Base-by-base conservation (phyloP, 768 basidiomycete genomes). In the Leccinum boreale region DNA sequence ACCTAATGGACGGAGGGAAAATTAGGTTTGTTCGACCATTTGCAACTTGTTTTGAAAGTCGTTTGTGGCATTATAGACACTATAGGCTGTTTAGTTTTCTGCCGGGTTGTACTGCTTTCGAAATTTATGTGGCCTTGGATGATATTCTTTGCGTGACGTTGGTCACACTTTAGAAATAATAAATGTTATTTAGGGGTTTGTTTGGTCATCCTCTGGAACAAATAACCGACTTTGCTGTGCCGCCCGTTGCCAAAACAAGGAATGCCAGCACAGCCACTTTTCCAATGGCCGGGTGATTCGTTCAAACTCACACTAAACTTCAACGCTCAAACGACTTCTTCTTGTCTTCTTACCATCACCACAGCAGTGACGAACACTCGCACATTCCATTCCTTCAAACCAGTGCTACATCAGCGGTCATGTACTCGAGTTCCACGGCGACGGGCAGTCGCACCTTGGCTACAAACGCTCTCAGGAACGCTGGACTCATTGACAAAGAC, bases 401-500 rank as follows among this genome's bases (percentile, higher is more conserved):
- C 33, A 50, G 24, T 9, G 23, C 35, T 39, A 10, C 31, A 58
- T 36, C 49, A 21, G 21, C 29, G 51, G 33, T 36, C 48, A 85
- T 87, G 79, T 83, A 83, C 69, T 86, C 86, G 46, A 83, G 79
- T 59, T 78, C 87, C 9, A 79, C 85, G 8, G 78, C 82, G 6
- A 75, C 85, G 15, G 81, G 85, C 62, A 75, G 81, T 52, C 81
- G 85, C 62, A 68, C 80, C 28, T 73, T 92, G 19, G 87, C 84
- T 21, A 62, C 79, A 57, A 86, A 74, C 57, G 85, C 87, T 29
- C 76, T 91, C 24, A 84, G 85, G 58, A 83, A 74, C 36, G 89
- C 87, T 3, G 90, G 89, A 44, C 84, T 91, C 67, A 86, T 90
- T 60, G 89, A 90, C 79, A 77, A 82, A 56, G 90, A 92, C 70